Conservation (phyloP, 73 alveolate genomes). For the Loxodes magnus region DNA sequence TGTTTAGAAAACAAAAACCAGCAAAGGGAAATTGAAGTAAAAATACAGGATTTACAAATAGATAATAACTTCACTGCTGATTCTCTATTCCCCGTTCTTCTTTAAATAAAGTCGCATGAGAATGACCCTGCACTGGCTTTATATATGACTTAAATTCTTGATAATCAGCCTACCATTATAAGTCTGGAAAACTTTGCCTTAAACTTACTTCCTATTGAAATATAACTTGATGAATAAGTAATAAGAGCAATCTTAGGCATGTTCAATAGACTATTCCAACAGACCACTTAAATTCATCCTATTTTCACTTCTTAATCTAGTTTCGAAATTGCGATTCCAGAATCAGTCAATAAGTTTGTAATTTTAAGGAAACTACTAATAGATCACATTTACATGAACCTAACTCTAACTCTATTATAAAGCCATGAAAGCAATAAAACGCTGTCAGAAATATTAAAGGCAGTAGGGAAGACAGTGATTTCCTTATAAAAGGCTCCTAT, state of each 20-base stretch:
- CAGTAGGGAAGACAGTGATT: constrained; percentile 52
- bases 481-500: constrained; percentile 68
- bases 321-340: no score
- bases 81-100: constrained; percentile 36
- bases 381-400: no score
- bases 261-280: not conserved
- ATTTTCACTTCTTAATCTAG: no score
- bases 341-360: no score
- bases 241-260: not conserved
- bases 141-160: not conserved
- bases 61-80: constrained; percentile 34
- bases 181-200: not conserved
- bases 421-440: not conserved
- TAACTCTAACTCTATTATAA: not conserved
- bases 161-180: constrained; percentile 2
- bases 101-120: constrained; percentile 17
- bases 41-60: constrained; percentile 20
- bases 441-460: not conserved
- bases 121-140: not conserved
- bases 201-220: not conserved
- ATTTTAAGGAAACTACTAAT: no score
- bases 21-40: constrained; percentile 13
- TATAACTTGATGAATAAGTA: constrained; percentile 1
- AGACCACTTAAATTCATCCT: constrained; percentile 1
- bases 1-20: no score